phyloP scores from a whole-genome alignment of 1,284 basidiomycete genomes.

The Ceratobasidium theobromae region DNA sequence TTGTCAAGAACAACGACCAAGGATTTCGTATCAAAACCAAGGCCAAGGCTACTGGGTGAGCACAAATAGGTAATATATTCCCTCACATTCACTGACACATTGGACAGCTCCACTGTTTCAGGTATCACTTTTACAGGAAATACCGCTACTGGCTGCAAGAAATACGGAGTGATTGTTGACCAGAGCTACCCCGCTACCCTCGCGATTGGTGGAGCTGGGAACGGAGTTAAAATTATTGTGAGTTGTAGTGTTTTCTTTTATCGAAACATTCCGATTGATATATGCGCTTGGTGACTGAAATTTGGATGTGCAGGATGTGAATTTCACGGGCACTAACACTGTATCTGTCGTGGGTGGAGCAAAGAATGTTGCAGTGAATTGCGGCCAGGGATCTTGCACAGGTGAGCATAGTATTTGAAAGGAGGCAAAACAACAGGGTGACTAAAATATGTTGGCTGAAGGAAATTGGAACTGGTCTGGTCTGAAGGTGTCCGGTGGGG shows the following conservation, averaged over 20 bases:
- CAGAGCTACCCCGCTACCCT: conserved; percentile 25
- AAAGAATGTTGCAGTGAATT: conserved; percentile 32
- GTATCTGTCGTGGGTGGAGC: conserved; percentile 30
- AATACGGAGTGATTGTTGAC: conserved; percentile 28
- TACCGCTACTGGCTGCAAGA: conserved; percentile 25
- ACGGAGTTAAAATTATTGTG: conserved; percentile 20
- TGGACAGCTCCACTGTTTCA: conserved; percentile 17
- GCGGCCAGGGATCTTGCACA: conserved; percentile 27
- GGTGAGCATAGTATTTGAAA: too few species aligned
- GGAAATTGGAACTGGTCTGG: too few species aligned
- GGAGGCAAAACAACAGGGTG: too few species aligned
- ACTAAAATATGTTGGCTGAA: too few species aligned
- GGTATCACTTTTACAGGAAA: conserved; percentile 26
- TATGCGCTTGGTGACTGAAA: too few species aligned
- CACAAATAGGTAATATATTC: background rate
- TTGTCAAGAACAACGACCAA: conserved; percentile 29
- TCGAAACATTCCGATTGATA: background rate
- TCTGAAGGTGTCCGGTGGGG: too few species aligned
- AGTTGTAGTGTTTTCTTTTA: background rate
- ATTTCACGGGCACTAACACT: conserved; percentile 31
- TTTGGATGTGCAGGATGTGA: too few species aligned
- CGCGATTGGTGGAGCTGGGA: conserved; percentile 31
- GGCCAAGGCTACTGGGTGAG: conserved; percentile 29
- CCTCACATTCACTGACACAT: background rate
- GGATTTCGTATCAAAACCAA: too few species aligned